Percentiles rank a stretch among this genome's conserved stretches.
Conservation (phyloP, 1,139 yeast genomes). For the Pneumocystis jirovecii region DNA sequence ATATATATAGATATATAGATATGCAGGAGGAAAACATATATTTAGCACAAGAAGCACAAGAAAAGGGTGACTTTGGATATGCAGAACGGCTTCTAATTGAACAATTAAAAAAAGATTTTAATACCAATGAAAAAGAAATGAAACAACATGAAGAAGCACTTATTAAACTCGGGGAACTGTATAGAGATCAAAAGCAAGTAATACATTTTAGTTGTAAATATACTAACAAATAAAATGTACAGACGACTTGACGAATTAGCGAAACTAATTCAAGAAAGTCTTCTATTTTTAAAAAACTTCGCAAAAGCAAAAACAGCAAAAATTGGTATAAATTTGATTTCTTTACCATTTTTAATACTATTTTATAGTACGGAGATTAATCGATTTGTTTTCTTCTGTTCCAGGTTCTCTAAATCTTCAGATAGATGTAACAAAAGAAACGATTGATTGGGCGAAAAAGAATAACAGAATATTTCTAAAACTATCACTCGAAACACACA, state of each 20-base stretch:
- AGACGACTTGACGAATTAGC: slow-evolving; percentile 34
- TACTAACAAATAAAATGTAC: slow-evolving; percentile 11
- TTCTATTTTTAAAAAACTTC: slow-evolving; percentile 50
- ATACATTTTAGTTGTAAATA: slow-evolving; percentile 16
- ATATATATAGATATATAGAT: neutral
- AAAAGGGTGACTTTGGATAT: slow-evolving; percentile 32
- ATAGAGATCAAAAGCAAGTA: slow-evolving; percentile 20
- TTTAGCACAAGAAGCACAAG: slow-evolving; percentile 31
- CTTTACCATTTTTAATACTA: neutral
- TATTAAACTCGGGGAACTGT: slow-evolving; percentile 24
- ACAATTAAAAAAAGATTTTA: slow-evolving; percentile 25
- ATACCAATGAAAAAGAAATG: slow-evolving; percentile 27
- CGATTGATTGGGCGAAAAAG: slow-evolving; percentile 74
- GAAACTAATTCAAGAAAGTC: slow-evolving; percentile 51
- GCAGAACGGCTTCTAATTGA: slow-evolving; percentile 47
- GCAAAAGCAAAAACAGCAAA: slow-evolving; percentile 86
- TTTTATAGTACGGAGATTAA: slow-evolving; percentile 31
- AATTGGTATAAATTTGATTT: neutral
- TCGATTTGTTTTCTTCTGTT: slow-evolving; percentile 61
- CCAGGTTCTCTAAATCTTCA: slow-evolving; percentile 59
- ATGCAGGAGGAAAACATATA: neutral
- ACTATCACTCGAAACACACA: slow-evolving; percentile 72
- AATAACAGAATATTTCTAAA: slow-evolving; percentile 80
- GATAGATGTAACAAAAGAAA: slow-evolving; percentile 56
- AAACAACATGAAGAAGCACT: slow-evolving; percentile 27